Evolutionary conservation across 345 rosid genomes (phyloP).

Genomic region (Gossypium raimondii): DNA sequence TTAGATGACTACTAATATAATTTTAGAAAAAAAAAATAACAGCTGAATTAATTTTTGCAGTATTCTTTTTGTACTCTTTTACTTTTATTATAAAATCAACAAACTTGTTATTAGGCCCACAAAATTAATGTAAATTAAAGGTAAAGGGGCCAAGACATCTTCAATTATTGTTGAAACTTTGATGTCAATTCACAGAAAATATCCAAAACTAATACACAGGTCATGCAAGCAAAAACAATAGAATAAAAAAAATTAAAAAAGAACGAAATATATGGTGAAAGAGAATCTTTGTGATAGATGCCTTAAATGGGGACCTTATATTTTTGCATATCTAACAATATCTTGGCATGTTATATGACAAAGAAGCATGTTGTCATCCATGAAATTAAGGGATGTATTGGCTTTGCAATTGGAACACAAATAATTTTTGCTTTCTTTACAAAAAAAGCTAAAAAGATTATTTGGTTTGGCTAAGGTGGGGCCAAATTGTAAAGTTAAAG

Average conservation of each 20-base stretch:
- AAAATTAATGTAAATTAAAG: not conserved
- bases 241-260: not conserved
- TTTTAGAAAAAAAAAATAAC: too few relatives aligned
- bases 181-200: not conserved
- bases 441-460: slow-evolving; percentile 9
- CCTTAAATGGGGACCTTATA: slow-evolving; percentile 18
- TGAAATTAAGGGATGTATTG: slow-evolving; percentile 1
- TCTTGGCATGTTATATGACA: slow-evolving; percentile 16
- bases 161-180: slow-evolving; percentile 12
- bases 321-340: slow-evolving; percentile 30
- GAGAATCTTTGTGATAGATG: slow-evolving; percentile 22
- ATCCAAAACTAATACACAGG: not conserved
- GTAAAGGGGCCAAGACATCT: not conserved
- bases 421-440: slow-evolving; percentile 13
- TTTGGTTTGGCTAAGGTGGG: slow-evolving; percentile 25
- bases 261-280: not conserved
- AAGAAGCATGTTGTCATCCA: slow-evolving; percentile 16
- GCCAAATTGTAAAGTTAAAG: slow-evolving; percentile 19
- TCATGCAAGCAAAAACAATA: not conserved
- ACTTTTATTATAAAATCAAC: not conserved
- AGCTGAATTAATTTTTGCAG: too few relatives aligned
- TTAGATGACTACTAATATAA: too few relatives aligned
- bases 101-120: not conserved
- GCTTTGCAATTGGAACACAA: not conserved
- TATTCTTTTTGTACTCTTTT: not conserved